These are phyloP conservation scores for Tardiomyces blankii DNA, from an alignment of 1,139 yeast species.

Conservation along the genomic window DNA sequence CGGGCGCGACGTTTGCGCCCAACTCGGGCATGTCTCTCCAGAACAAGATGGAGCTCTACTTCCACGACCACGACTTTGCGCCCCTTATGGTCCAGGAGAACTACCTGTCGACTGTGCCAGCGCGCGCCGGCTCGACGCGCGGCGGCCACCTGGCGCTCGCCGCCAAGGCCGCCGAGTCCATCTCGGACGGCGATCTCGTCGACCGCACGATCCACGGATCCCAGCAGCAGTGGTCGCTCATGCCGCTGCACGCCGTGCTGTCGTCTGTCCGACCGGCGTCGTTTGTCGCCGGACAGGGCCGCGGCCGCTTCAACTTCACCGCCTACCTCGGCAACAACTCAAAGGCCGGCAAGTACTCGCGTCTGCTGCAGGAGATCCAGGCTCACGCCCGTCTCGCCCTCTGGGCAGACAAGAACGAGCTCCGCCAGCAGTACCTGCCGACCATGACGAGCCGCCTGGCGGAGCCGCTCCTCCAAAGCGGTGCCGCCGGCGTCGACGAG, in stretches of 20 bases:
- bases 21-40: conserved; percentile 46
- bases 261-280: conserved; percentile 79
- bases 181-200: conserved; percentile 70
- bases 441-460: conserved; percentile 45
- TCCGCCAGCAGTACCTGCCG: conserved; percentile 72
- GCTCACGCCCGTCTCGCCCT: conserved; percentile 78
- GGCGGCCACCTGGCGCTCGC: conserved; percentile 39
- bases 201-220: conserved; percentile 77
- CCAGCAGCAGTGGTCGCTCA: conserved; percentile 91
- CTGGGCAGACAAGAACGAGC: conserved; percentile 62
- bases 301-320: conserved; percentile 68
- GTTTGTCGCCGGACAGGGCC: conserved; percentile 60
- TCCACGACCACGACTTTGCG: conserved; percentile 89
- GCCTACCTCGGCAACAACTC: conserved; percentile 89
- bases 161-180: conserved; percentile 75
- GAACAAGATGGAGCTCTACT: conserved; percentile 81
- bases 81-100: conserved; percentile 97
- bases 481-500: conserved; percentile 51
- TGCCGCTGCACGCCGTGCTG: conserved; percentile 86
- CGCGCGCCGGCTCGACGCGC: conserved; percentile 17
- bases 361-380: conserved; percentile 78
- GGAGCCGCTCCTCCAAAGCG: conserved; percentile 41
- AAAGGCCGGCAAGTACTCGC: conserved; percentile 62
- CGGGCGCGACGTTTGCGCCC: conserved; percentile 48
- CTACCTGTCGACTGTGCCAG: conserved; percentile 57